Base-by-base conservation (phyloP, 1,284 basidiomycete species). In the Gomphus sp. region DNA sequence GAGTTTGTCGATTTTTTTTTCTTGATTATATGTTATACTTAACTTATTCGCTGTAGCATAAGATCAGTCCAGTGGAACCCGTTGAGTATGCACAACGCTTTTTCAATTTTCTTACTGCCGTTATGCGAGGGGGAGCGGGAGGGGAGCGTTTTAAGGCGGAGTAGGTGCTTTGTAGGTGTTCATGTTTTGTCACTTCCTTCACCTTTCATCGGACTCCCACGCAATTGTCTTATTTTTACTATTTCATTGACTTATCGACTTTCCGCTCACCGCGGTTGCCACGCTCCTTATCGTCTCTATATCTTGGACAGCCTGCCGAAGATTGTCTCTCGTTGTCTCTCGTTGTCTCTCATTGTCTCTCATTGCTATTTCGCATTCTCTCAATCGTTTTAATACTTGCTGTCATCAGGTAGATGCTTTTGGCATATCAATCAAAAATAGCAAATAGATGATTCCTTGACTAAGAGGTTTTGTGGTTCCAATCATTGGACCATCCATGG, bases 31-130 rank as follows among this genome's bases (percentile, higher is more conserved):
- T 6, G 9, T 53, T n/a, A 28, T 34, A 43, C 22, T 36, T 43
- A 51, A 63, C 44, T 25, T 36, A 34, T 59, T 55, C 61, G 55
- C 62, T 65, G 22, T 66, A 95, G 91, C 90, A 93, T 67, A 94
- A 91, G 69, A 97, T 98, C 65, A 95, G 91, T 61, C 92, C 94
- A 8, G 91, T 97, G 0, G 86, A 89, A 4, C 91, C 94, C 0
- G 66, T 73, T 12, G 87, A 93, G 63, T 98, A 98, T 67, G 88
- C 83, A 2, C 82, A 89, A 44, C 84, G 94, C 43, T 97, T 98
- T 78, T 82, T 94, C 67, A 68, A 81, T 49, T 97, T 97, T 70
- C 84, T 97, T 79, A 82, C 85, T 68, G 88, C 89, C 11, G 82
- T 92, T 66, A 92, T 95, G 85, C 83, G 88, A 9, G 87, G 87